Base-by-base conservation (phyloP, 257 asterid species). In the Orobanche coerulescens region DNA sequence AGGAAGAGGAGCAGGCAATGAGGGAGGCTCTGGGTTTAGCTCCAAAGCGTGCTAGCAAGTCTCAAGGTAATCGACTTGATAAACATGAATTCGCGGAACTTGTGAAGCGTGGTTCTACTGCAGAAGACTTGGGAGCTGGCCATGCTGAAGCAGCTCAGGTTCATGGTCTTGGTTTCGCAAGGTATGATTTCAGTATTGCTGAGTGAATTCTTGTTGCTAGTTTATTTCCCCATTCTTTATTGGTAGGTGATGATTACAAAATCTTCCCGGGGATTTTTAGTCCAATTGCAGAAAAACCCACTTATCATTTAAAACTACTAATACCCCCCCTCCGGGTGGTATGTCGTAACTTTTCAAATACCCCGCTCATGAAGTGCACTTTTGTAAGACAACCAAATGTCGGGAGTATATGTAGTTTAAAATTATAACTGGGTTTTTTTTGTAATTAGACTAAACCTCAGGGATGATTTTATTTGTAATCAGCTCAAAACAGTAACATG, bases 1-100 rank as follows among this genome's bases (percentile, higher is more conserved):
- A 93, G 75, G 97, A 93, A 58, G 98, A 93, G 78, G 97, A 93
- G 81, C 97, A 86, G 76, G 87, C 97, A 47, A 86, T 93, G 98
- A 83, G 91, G 78, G 98, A 89, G 78, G 97, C 98, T 63, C 74
- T 93, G 51, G 97, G 98, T 50, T 80, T 93, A 73, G 98, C 97
- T 48, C 97, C 97, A 30, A 93, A 93, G 70, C 95, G 95, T 60
- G 69, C 85, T 65, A 40, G 79, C 43, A 75, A 74, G 36, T 64
- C 80, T 67, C 94, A 81, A 59, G 91, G 87, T 19, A 93, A 74
- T 79, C 82, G 87, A 49, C 71, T 93, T 13, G 98, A 93, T 75
- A 93, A 93, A 64, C 98, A 93, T 71, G 98, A 93, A 77, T 76
- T 75, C 55, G 86, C 91, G 69, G 97, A 89, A 70, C 97, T 93